These are phyloP conservation scores for Crithidia expoeki DNA, from an alignment of 208 protist genomes.

Conservation along the genomic window DNA sequence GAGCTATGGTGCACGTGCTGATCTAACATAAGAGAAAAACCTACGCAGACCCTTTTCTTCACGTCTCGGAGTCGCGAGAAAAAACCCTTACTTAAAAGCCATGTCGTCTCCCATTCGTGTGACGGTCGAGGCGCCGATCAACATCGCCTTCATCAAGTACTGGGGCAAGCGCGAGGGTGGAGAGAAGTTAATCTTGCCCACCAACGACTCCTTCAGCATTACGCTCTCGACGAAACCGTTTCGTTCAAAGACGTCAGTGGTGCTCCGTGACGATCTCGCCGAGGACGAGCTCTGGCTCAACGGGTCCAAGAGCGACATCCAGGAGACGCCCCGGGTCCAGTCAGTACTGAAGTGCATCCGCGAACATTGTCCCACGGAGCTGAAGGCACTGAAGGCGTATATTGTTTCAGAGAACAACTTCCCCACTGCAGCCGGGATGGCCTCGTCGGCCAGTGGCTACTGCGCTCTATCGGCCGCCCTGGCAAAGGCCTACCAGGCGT, in stretches of 20 bases:
- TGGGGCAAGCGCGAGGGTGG: constrained; percentile 98
- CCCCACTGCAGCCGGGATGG: constrained; percentile 98
- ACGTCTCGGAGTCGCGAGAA: too few species aligned
- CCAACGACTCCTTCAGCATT: constrained; percentile 97
- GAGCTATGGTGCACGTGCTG: too few species aligned
- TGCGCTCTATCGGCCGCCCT: constrained; percentile 93
- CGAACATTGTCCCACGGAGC: constrained; percentile 48
- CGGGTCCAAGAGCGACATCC: constrained; percentile 80
- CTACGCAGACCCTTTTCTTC: too few species aligned
- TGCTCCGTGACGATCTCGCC: constrained; percentile 59
- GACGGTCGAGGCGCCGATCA: constrained; percentile 96
- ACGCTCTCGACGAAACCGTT: constrained; percentile 96
- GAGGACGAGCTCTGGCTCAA: constrained; percentile 97
- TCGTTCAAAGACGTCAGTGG: constrained; percentile 94
- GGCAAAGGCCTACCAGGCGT: constrained; percentile 59
- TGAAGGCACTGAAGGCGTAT: constrained; percentile 72
- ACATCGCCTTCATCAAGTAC: constrained; percentile 99
- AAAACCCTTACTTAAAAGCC: neutral
- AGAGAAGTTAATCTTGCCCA: constrained; percentile 92
- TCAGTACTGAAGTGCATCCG: constrained; percentile 77
- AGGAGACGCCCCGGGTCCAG: constrained; percentile 70
- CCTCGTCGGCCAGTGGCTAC: constrained; percentile 98
- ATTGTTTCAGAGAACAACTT: constrained; percentile 98
- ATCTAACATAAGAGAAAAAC: too few species aligned
- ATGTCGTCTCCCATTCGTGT: constrained; percentile 45